Evolutionary conservation across 2,329 filamentous ascomycete genomes (phyloP), one percentile per base, ranked within the genome.

Genomic region (Myriosclerotinia duriaeana): DNA sequence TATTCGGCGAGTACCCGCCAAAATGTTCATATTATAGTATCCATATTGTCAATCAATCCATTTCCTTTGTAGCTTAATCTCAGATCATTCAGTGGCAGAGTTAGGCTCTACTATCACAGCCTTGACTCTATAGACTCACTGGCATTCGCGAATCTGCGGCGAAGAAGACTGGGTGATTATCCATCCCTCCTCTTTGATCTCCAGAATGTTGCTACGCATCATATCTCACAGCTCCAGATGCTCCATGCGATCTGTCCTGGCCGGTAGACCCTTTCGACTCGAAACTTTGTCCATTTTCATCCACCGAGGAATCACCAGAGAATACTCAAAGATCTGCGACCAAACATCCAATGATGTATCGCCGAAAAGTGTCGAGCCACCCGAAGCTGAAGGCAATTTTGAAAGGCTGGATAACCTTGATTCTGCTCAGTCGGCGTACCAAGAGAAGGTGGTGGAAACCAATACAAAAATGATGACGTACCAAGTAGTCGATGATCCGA

Each of bases 91-190:
- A 46, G 56, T 59, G 42, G 30, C 36, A 48, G 20, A 17, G 42
- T 48, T 22, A 12, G 12, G 20, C 46, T 36, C 15, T 14, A 42
- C 38, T 17, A n/a, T 48, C 17, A 15, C 11, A 34, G 55, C 6
- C 30, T 34, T 34, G 30, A 34, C 30, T 46, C 17, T n/a, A 46
- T 46, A 46, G 5, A 20, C 42, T 44, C 26, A 36, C 56, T 48
- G 30, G 30, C 42, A 46, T 48, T 59, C 17, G 30, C 40, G 20
- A 59, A 59, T 59, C 56, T 59, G 56, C 42, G 42, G 42, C 26
- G 26, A 48, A 48, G 20, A 48, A 22, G 38, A 42, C 6, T 36
- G 12, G 20, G 20, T 60, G 12, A n/a, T n/a, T 60, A 36, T 48
- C 20, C 30, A 34, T 34, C 30, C 30, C n/a, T n/a, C 17, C 30